Conservation (phyloP, 179 eudicot species). For the Carnegiea gigantea region DNA sequence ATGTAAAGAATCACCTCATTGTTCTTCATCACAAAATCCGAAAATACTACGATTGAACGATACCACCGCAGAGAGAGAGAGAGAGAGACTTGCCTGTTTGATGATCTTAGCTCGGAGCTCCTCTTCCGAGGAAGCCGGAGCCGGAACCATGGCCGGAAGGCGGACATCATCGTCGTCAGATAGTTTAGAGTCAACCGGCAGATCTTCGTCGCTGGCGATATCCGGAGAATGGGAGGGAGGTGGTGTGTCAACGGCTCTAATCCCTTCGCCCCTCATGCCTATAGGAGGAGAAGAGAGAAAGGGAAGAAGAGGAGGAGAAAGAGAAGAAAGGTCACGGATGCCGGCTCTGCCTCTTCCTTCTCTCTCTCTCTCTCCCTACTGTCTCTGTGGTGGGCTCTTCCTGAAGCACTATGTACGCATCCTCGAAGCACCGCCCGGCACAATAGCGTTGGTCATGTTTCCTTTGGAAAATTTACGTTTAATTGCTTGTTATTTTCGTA, state of each 20-base stretch:
- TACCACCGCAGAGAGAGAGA: background rate
- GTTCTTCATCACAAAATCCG: no score
- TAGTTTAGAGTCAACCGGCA: conserved; percentile 28
- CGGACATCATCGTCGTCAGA: conserved; percentile 32
- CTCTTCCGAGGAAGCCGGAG: conserved; percentile 33
- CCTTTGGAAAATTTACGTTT: no score
- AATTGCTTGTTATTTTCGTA: no score
- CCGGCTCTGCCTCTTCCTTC: no score
- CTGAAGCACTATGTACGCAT: no score
- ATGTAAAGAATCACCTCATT: background rate
- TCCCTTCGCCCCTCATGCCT: conserved; percentile 30
- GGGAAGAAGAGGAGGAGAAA: conserved; percentile 12
- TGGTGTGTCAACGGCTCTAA: conserved; percentile 16
- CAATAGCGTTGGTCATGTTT: no score
- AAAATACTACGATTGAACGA: no score
- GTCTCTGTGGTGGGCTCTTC: no score
- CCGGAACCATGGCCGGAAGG: background rate
- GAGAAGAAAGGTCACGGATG: background rate
- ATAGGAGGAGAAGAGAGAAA: conserved; percentile 11
- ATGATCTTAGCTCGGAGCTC: conserved; percentile 54
- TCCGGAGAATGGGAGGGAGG: conserved; percentile 19
- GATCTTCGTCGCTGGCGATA: conserved; percentile 21
- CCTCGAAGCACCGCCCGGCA: no score
- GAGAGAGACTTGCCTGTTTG: conserved; percentile 51
- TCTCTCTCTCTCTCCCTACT: no score